A percentile compares a stretch with the other conserved stretches of the same genome.
Evolutionary conservation across 441 rosid genomes (phyloP).

Genomic region (Gossypium aridum): DNA sequence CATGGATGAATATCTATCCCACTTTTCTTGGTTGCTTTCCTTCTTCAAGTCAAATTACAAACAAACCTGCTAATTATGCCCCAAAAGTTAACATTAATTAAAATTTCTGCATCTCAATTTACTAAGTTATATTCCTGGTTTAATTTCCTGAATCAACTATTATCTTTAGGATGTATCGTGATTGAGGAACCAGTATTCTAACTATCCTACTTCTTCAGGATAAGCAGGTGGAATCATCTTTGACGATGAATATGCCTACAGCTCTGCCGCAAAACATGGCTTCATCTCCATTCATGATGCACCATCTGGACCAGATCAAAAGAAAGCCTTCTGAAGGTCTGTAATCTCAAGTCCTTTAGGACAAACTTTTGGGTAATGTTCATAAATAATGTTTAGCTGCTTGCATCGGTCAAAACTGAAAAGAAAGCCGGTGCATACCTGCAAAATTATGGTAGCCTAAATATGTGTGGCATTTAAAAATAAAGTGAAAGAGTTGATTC

Average conservation of each 20-base stretch:
- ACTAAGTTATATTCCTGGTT: slow-evolving; percentile 18
- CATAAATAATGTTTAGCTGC: background rate
- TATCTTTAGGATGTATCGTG: slow-evolving; percentile 34
- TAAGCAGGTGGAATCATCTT: slow-evolving; percentile 61
- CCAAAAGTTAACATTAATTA: background rate
- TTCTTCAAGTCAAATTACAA: background rate
- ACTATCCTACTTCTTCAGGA: slow-evolving; percentile 65
- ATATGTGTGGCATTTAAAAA: background rate
- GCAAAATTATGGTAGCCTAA: background rate
- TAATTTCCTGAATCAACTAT: slow-evolving; percentile 27
- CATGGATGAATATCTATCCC: background rate
- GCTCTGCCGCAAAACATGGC: slow-evolving; percentile 44
- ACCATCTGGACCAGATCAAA: slow-evolving; percentile 34
- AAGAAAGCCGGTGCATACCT: background rate
- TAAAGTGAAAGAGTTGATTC: background rate
- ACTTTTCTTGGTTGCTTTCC: background rate
- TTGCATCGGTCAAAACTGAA: background rate
- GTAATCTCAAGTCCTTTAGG: slow-evolving; percentile 8
- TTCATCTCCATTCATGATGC: slow-evolving; percentile 45
- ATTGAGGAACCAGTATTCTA: slow-evolving; percentile 38
- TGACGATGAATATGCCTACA: slow-evolving; percentile 37
- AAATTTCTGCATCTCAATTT: slow-evolving; percentile 11
- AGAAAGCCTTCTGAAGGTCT: slow-evolving; percentile 53
- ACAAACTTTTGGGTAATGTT: background rate
- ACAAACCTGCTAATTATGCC: background rate